Evolutionary conservation across 495 filamentous ascomycete genomes (phyloP).

Genomic region (Hyphodiscus hymeniophilus): DNA sequence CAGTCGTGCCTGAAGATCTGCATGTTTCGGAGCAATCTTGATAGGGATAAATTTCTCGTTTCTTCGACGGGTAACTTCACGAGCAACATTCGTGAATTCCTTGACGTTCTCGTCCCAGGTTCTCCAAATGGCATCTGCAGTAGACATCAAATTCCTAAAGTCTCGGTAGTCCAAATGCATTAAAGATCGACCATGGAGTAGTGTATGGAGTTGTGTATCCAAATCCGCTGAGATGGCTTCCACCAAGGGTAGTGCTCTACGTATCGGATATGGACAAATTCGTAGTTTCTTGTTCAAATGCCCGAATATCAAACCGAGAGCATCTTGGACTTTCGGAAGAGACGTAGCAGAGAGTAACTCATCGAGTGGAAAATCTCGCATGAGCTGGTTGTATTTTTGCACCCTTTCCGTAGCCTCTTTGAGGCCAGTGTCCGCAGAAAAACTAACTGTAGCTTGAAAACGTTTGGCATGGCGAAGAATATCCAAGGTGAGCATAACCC

Average conservation of each 20-base stretch:
- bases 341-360: constrained; percentile 90
- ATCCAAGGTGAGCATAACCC: constrained; percentile 86
- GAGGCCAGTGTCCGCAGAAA: constrained; percentile 86
- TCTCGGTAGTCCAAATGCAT: constrained; percentile 89
- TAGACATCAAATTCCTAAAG: constrained; percentile 76
- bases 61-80: constrained; percentile 81
- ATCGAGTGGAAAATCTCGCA: constrained; percentile 90
- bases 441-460: constrained; percentile 93
- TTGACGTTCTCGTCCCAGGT: constrained; percentile 94
- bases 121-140: constrained; percentile 74
- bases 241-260: constrained; percentile 85
- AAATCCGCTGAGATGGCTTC: constrained; percentile 96
- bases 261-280: constrained; percentile 89
- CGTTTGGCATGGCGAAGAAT: constrained; percentile 92
- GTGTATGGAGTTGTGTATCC: constrained; percentile 71
- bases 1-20: constrained; percentile 76
- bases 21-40: constrained; percentile 80
- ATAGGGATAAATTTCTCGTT: constrained; percentile 98
- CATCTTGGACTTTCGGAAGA: constrained; percentile 81
- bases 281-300: constrained; percentile 97
- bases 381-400: constrained; percentile 95
- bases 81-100: constrained; percentile 94
- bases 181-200: constrained; percentile 77
- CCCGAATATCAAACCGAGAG: constrained; percentile 75
- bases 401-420: constrained; percentile 92